Evolutionary conservation across 805 yeast genomes (phyloP).

Genomic region (Pichia pseudocactophila): DNA sequence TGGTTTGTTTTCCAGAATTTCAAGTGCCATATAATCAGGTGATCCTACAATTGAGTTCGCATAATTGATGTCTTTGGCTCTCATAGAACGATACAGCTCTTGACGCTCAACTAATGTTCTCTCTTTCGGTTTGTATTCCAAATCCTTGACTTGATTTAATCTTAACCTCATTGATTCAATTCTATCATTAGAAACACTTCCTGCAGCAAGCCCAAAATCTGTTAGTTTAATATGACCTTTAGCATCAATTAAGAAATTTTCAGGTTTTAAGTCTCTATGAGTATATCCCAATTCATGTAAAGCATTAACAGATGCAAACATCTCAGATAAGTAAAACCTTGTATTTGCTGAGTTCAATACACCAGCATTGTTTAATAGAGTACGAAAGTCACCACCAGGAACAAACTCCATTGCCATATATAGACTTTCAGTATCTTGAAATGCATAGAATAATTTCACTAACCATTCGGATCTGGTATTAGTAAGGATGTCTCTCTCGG

Average conservation of each 20-base stretch:
- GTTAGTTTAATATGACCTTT: constrained; percentile 90
- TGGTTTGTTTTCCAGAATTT: constrained; percentile 86
- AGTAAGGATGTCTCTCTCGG: constrained; percentile 95
- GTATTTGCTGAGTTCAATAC: constrained; percentile 91
- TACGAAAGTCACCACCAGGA: constrained; percentile 99
- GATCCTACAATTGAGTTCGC: constrained; percentile 97
- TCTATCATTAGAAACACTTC: constrained; percentile 85
- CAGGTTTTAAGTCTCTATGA: constrained; percentile 95
- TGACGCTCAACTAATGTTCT: constrained; percentile 83
- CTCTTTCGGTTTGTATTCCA: constrained; percentile 57
- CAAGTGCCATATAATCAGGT: constrained; percentile 98
- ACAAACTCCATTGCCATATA: constrained; percentile 98
- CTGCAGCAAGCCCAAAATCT: constrained; percentile 96
- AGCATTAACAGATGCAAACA: constrained; percentile 92
- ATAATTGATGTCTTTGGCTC: constrained; percentile 71
- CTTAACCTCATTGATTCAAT: constrained; percentile 84
- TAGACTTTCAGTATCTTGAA: constrained; percentile 84
- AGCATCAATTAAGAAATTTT: constrained; percentile 80
- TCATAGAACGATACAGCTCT: constrained; percentile 66
- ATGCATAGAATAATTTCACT: constrained; percentile 86
- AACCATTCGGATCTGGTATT: constrained; percentile 94
- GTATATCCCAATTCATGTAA: constrained; percentile 92
- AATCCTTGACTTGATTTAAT: constrained; percentile 58
- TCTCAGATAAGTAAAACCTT: constrained; percentile 87
- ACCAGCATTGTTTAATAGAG: constrained; percentile 87